phyloP scores from a whole-genome alignment of 345 rosid genomes.

The Citrus reticulata region DNA sequence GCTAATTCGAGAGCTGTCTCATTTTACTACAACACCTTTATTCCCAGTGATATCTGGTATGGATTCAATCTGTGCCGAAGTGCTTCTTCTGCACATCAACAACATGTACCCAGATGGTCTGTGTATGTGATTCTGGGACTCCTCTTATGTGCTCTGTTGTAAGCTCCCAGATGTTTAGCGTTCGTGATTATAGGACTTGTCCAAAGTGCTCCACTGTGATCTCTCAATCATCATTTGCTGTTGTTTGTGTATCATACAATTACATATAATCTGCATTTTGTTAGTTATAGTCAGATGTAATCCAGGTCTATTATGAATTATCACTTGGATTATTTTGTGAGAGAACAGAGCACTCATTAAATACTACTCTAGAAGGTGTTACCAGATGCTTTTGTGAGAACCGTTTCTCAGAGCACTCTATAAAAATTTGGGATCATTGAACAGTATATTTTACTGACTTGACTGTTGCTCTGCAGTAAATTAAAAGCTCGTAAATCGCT shows the following conservation, averaged over 20 bases:
- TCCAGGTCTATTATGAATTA: not conserved
- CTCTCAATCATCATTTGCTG: not conserved
- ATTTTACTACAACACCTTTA: constrained; percentile 47
- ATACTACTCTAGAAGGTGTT: not conserved
- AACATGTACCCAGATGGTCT: constrained; percentile 7
- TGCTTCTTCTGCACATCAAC: constrained; percentile 35
- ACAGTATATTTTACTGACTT: no score
- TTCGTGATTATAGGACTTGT: not conserved
- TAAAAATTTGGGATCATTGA: not conserved
- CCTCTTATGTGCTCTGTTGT: constrained; percentile 30
- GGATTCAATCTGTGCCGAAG: constrained; percentile 64
- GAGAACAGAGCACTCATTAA: not conserved
- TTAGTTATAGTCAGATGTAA: not conserved
- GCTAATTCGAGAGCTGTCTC: constrained; percentile 39
- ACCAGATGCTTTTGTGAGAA: not conserved
- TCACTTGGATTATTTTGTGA: not conserved
- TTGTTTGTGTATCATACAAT: not conserved
- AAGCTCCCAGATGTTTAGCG: not conserved
- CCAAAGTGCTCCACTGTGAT: not conserved
- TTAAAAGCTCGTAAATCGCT: no score
- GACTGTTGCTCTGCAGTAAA: not conserved
- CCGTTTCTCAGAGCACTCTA: not conserved
- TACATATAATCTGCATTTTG: not conserved
- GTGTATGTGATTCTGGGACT: constrained; percentile 18
- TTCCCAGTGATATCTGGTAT: constrained; percentile 70